A percentile compares a stretch with the other conserved stretches of the same genome.
phyloP scores from a whole-genome alignment of 1,139 yeast species.

The Debaryomyces sp. region DNA sequence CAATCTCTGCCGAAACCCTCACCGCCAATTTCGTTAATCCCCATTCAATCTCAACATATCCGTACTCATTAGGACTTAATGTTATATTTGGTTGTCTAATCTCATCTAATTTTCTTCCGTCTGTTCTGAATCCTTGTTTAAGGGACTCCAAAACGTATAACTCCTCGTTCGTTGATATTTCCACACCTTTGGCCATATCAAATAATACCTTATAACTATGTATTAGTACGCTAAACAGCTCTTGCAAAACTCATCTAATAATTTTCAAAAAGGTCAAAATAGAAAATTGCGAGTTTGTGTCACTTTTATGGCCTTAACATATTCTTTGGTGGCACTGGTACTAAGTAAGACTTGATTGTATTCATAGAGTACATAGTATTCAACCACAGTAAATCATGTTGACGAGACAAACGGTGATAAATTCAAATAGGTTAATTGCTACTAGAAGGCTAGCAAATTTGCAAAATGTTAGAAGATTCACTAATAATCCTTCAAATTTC shows the following conservation, averaged over 20 bases:
- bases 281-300: constrained; percentile 3
- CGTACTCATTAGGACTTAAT: constrained; percentile 68
- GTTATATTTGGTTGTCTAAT: constrained; percentile 64
- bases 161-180: constrained; percentile 67
- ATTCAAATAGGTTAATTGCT: neutral
- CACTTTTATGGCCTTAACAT: neutral
- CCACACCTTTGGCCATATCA: constrained; percentile 56
- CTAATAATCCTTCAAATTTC: constrained; percentile 9
- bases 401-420: neutral
- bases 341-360: neutral
- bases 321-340: constrained; percentile 7
- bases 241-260: neutral
- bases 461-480: constrained; percentile 5
- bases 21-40: constrained; percentile 79
- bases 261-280: neutral
- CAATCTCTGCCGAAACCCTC: constrained; percentile 78
- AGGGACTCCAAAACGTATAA: constrained; percentile 64
- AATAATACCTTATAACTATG: neutral
- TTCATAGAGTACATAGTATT: neutral
- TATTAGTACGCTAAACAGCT: neutral
- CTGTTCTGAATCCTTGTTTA: constrained; percentile 63
- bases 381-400: constrained; percentile 1
- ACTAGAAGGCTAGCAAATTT: constrained; percentile 3
- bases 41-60: constrained; percentile 75
- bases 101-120: constrained; percentile 67